These are phyloP conservation scores for Colletotrichum magnum DNA, from an alignment of 2,329 filamentous ascomycete species.

Conservation along the genomic window DNA sequence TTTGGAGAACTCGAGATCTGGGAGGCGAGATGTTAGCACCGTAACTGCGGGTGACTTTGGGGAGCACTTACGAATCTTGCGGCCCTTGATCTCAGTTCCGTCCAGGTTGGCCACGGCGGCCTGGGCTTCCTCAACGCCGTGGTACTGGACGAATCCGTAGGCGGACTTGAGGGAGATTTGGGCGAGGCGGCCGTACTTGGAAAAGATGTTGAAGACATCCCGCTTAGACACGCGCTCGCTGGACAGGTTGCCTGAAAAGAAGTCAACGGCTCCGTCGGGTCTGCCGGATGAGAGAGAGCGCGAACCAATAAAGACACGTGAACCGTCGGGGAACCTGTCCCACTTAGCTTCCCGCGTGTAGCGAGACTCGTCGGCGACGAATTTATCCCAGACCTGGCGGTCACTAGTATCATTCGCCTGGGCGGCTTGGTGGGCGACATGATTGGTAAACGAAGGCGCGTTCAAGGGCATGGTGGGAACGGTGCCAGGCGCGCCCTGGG, in stretches of 20 bases:
- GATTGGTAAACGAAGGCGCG: slow-evolving; percentile 50
- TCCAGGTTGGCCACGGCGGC: slow-evolving; percentile 84
- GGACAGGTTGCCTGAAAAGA: slow-evolving; percentile 82
- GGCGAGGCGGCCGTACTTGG: slow-evolving; percentile 86
- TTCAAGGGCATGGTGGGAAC: slow-evolving; percentile 49
- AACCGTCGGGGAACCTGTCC: slow-evolving; percentile 84
- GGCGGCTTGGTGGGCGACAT: slow-evolving; percentile 47
- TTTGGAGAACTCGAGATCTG: slow-evolving; percentile 92
- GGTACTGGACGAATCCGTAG: slow-evolving; percentile 96
- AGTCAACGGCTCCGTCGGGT: slow-evolving; percentile 36
- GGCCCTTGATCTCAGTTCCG: slow-evolving; percentile 85
- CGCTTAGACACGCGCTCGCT: slow-evolving; percentile 94
- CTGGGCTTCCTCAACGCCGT: slow-evolving; percentile 81
- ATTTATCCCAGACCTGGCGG: slow-evolving; percentile 79
- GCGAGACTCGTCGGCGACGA: slow-evolving; percentile 79
- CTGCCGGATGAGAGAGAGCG: slow-evolving; percentile 46
- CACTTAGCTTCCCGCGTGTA: slow-evolving; percentile 85
- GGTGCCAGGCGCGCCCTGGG: slow-evolving; percentile 46
- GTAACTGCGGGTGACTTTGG: background rate
- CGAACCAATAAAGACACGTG: slow-evolving; percentile 85
- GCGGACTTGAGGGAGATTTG: slow-evolving; percentile 98
- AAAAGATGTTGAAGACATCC: slow-evolving; percentile 93
- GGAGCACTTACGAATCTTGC: slow-evolving; percentile 87
- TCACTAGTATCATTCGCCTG: slow-evolving; percentile 55
- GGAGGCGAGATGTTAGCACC: slow-evolving; percentile 11